Base-by-base conservation (phyloP, 106 monocot genomes). In the Dioscorea alata region DNA sequence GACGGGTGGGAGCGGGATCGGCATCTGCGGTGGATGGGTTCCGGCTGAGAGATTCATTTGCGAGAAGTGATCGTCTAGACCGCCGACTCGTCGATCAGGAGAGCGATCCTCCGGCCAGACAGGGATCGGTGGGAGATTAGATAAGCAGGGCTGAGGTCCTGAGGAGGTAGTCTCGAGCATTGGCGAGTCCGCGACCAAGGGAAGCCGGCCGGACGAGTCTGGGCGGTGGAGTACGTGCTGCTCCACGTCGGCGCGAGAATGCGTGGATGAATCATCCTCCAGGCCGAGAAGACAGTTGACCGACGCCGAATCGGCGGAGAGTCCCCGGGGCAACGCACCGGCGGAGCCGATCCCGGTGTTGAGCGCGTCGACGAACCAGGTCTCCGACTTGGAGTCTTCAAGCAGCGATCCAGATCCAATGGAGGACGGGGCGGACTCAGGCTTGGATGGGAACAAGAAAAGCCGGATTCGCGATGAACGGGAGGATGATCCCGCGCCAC, bases 361-460 rank as follows among this genome's bases (percentile, higher is more conserved):
- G n/a, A 96, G 79, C n/a, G 96, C 96, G 68, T 96, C 91, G 22
- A 92, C 91, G 63, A 96, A 99, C 92, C 92, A 99, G 13, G 78
- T 85, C 67, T 99, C 97, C 3, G 89, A 89, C 63, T 99, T 92
- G 23, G 91, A 86, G 59, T 90, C 90, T n/a, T 94, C 90, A 4
- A 94, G 80, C 4, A 94, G 60, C 15, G 94, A 90, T 42, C 42
- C 42, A 6, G 42, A 42, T 21, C 81, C 85, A 14, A 90, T 85
- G 42, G 87, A 83, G 61, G 90, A 81, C 0, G 82, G 33, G 6
- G 82, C 59, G 14, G 90, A 90, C 7, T 99, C 89, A 16, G 82
- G 64, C 71, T 87, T 92, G 0, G 76, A 59, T 0, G 86, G 83
- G 61, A 92, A 99, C 28, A 92, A 82, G 49, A 99, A 99, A 24